A percentile compares a stretch with the other conserved stretches of the same genome.
Conservation (phyloP, 2,329 filamentous ascomycete genomes). For the Stylonectria norvegica region DNA sequence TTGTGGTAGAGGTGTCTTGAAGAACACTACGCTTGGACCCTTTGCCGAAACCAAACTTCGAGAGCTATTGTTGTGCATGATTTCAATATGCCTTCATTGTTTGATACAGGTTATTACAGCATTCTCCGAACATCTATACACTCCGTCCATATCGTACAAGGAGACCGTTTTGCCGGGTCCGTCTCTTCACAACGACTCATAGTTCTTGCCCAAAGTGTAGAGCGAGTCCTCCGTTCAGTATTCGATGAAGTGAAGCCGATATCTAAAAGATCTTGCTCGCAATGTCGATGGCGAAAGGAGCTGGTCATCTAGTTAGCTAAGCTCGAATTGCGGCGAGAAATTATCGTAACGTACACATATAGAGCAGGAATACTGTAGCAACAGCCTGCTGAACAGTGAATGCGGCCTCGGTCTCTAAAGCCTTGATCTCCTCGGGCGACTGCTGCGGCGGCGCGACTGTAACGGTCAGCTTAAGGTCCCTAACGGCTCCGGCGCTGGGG, state of each 20-base stretch:
- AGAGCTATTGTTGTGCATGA: neutral
- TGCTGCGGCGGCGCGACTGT: slow-evolving; percentile 66
- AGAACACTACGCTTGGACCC: no score
- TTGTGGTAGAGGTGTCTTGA: no score
- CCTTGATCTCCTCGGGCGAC: slow-evolving; percentile 66
- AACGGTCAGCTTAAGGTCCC: slow-evolving; percentile 18
- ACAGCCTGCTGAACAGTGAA: slow-evolving; percentile 65
- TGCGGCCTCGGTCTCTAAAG: slow-evolving; percentile 64
- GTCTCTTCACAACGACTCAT: no score
- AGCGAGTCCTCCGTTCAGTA: slow-evolving; percentile 3
- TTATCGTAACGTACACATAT: slow-evolving; percentile 62
- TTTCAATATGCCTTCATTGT: slow-evolving; percentile 12
- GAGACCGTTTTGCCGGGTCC: no score
- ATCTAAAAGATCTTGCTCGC: slow-evolving; percentile 43
- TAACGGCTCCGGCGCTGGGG: neutral
- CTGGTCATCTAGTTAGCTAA: no score
- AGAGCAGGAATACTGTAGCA: slow-evolving; percentile 64
- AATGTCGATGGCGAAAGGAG: slow-evolving; percentile 57
- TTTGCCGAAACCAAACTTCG: no score
- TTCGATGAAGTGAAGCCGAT: neutral
- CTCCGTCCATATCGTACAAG: slow-evolving; percentile 24
- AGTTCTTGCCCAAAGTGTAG: no score
- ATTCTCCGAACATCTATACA: slow-evolving; percentile 17
- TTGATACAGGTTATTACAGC: slow-evolving; percentile 23
- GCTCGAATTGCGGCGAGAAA: neutral